Evolutionary conservation across 2,329 filamentous ascomycete species (phyloP).

Genomic region (Cladosporium sp.): DNA sequence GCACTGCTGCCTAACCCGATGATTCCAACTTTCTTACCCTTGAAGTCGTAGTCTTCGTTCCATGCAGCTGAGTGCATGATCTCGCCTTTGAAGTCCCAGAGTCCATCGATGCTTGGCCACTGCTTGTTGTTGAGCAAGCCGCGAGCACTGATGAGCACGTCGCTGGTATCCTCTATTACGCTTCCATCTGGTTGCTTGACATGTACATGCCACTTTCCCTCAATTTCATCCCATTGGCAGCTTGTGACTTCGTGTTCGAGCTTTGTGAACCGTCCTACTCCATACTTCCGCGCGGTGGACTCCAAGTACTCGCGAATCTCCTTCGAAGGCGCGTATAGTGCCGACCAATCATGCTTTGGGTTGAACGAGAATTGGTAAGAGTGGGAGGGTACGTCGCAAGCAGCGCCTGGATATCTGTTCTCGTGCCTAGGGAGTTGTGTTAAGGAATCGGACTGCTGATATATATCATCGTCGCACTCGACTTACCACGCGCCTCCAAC

Average conservation of each 20-base stretch:
- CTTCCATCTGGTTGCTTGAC: constrained; percentile 30
- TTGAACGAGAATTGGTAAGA: constrained; percentile 43
- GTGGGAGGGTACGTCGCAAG: constrained; percentile 41
- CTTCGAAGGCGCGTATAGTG: constrained; percentile 50
- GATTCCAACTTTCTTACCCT: constrained; percentile 21
- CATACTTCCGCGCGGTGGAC: constrained; percentile 84
- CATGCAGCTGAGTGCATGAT: constrained; percentile 56
- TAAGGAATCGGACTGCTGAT: constrained; percentile 16
- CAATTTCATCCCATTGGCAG: constrained; percentile 32
- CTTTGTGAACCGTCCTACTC: constrained; percentile 59
- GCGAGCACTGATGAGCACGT: constrained; percentile 47
- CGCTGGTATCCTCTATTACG: constrained; percentile 35
- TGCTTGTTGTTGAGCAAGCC: constrained; percentile 51
- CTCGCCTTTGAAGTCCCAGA: constrained; percentile 48
- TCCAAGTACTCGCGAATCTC: constrained; percentile 98
- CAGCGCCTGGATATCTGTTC: constrained; percentile 41
- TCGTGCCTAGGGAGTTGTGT: constrained; percentile 33
- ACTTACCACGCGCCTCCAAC: constrained; percentile 26
- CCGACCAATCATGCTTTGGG: constrained; percentile 39
- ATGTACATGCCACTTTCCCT: constrained; percentile 34
- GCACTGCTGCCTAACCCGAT: constrained; percentile 28
- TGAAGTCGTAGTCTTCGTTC: constrained; percentile 40
- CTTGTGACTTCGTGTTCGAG: constrained; percentile 32
- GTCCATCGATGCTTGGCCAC: constrained; percentile 51
- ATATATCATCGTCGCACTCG: no score